Evolutionary conservation across 306 rosid genomes (phyloP), one percentile per base, ranked within the genome.

Genomic region (Sechiopsis laciniata): DNA sequence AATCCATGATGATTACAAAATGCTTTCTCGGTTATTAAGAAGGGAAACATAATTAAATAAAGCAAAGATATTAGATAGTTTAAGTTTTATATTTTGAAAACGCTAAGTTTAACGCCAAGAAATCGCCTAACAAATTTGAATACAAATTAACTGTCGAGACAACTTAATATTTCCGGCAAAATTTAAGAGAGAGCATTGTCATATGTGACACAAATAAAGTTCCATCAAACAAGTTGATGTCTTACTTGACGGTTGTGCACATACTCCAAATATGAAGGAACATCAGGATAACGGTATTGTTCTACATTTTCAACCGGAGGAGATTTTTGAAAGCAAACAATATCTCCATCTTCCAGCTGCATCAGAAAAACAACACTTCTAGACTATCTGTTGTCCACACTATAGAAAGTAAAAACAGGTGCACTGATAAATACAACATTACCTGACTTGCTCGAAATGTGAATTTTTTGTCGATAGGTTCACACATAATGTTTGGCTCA

Each of bases 301-400:
- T 82, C 90, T 56, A 68, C 85, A 74, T 40, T 85, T 64, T 85
- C 92, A 57, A 68, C 74, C 20, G 83, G 71, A 76, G 76, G 77
- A 71, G 88, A 81, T 79, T 91, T 95, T 79, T 95, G 99, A 79
- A 85, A 89, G 86, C 97, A 95, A 50, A 95, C 56, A 77, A 95
- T 89, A 78, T 95, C 99, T 42, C 99, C 99, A 81, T 95, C 97
- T 84, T 95, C 97, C 73, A 95, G 84, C 99, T 95, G 86, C 53
- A 79, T 65, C 24, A 68, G 70, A 73, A 72, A 78, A 46, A 62
- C 53, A 55, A 72, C 37, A 75, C 37, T 72, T 73, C 37, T 71
- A 74, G 40, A 32, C 69, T 37, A 75, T 42, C 16, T 7, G 12
- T 15, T 70, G n/a, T 40, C n/a, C 65, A 67, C 42, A 68, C 37